phyloP scores from a whole-genome alignment of 495 filamentous ascomycete genomes.

The Apiosordaria backusii region DNA sequence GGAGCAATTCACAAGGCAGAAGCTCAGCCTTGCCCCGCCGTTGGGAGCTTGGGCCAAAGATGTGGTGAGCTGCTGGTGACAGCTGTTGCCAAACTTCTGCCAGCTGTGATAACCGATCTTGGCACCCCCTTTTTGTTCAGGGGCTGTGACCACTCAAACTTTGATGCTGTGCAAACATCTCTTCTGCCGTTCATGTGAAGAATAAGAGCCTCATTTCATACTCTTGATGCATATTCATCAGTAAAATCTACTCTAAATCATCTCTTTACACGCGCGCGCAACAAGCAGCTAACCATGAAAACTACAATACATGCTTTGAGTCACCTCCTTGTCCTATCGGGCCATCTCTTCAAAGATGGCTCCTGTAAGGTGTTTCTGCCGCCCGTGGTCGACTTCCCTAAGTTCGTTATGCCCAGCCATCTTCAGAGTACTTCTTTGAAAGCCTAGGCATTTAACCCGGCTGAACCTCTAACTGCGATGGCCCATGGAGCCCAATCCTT shows the following conservation, averaged over 20 bases:
- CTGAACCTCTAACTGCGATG: too few relatives aligned
- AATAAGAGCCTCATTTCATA: background rate
- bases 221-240: background rate
- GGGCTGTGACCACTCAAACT: background rate
- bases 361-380: background rate
- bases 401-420: background rate
- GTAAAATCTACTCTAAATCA: background rate
- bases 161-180: background rate
- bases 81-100: background rate
- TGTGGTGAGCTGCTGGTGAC: background rate
- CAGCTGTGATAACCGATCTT: background rate
- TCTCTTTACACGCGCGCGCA: background rate
- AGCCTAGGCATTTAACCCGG: background rate
- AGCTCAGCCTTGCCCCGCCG: slow-evolving; percentile 30
- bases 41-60: slow-evolving; percentile 1
- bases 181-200: too few relatives aligned
- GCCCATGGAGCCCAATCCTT: too few relatives aligned
- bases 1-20: slow-evolving; percentile 24
- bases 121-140: background rate
- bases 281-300: background rate
- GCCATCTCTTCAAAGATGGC: background rate
- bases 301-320: background rate
- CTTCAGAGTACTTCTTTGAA: background rate
- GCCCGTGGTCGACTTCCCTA: background rate
- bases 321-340: background rate